These are phyloP conservation scores for Fusarium brevicatenulatum DNA, from an alignment of 2,329 filamentous ascomycete species.

Conservation along the genomic window DNA sequence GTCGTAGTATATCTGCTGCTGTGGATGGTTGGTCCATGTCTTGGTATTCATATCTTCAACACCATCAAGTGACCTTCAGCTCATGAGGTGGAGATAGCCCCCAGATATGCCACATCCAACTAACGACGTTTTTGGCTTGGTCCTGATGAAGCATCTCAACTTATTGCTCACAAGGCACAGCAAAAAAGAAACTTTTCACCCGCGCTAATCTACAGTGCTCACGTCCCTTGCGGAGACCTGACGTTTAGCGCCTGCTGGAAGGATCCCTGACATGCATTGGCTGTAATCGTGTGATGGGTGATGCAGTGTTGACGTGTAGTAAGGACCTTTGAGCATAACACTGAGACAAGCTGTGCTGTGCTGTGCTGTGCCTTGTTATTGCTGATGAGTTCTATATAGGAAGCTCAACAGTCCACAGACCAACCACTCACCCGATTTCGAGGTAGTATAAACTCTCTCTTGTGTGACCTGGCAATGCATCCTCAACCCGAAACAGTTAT, in stretches of 20 bases:
- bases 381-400: background rate
- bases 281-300: conserved; percentile 24
- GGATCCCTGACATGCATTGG: conserved; percentile 10
- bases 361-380: conserved; percentile 8
- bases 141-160: conserved; percentile 22
- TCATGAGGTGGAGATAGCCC: conserved; percentile 15
- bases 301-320: conserved; percentile 33
- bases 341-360: conserved; percentile 3
- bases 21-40: background rate
- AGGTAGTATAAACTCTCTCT: background rate
- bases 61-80: background rate
- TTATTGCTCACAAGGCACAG: conserved; percentile 23
- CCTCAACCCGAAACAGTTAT: conserved; percentile 12
- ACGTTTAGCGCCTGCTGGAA: conserved; percentile 24
- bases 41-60: background rate
- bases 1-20: no score
- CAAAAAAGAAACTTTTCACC: conserved; percentile 33
- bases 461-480: conserved; percentile 40
- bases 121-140: conserved; percentile 36
- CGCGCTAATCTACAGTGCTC: conserved; percentile 29
- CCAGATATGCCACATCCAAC: conserved; percentile 19
- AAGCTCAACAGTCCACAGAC: background rate
- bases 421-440: background rate
- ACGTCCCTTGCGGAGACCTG: conserved; percentile 28
- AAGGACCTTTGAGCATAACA: background rate